Conservation (phyloP, 805 yeast genomes). For the Tetrapisispora namnaoensis region DNA sequence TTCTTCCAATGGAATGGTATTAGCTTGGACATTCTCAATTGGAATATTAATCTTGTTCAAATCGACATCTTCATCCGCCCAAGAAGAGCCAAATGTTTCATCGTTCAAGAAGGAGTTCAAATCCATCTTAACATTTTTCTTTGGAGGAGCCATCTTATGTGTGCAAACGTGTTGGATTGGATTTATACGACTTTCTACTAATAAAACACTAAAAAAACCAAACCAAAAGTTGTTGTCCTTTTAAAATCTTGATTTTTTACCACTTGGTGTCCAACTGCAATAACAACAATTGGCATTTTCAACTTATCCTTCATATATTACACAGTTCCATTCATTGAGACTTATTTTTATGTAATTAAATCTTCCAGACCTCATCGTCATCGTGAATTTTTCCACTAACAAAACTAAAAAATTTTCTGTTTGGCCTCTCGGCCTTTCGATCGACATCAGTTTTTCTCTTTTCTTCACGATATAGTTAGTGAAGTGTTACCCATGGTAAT, state of each 20-base stretch:
- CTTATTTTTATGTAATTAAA: neutral
- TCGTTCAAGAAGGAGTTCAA: conserved; percentile 76
- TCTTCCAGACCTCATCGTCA: neutral
- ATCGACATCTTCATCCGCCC: conserved; percentile 84
- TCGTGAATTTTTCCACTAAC: neutral
- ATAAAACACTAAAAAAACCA: neutral
- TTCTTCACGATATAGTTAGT: too few relatives aligned
- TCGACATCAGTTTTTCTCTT: too few relatives aligned
- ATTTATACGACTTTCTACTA: neutral
- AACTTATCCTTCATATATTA: too few relatives aligned
- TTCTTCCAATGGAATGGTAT: conserved; percentile 24
- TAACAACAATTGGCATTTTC: too few relatives aligned
- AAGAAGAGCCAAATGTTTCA: conserved; percentile 58
- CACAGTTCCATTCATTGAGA: too few relatives aligned
- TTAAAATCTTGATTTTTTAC: too few relatives aligned
- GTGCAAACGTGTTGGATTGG: neutral
- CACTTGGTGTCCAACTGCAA: too few relatives aligned
- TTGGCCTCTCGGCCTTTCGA: too few relatives aligned
- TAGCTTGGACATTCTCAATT: conserved; percentile 24
- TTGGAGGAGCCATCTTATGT: conserved; percentile 45
- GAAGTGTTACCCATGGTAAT: too few relatives aligned
- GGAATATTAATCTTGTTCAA: conserved; percentile 52
- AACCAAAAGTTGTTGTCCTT: too few relatives aligned
- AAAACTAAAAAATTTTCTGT: neutral
- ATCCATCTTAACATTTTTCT: conserved; percentile 76